Conservation (phyloP, 225 moss, liverwort and hornwort species). For the Bryoerythrophyllum caledonicum region DNA sequence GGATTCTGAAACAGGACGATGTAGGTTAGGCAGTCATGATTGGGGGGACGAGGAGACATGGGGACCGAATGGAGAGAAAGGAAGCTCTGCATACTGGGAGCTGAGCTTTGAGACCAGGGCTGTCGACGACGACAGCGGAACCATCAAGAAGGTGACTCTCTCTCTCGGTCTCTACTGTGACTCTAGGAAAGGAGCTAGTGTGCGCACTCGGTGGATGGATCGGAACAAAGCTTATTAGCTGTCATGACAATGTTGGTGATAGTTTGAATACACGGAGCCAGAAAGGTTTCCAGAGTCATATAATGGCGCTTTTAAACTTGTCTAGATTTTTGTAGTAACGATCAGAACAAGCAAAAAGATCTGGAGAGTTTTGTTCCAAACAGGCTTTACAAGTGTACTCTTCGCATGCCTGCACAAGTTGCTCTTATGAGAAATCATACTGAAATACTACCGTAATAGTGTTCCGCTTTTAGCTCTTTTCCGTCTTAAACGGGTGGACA, state of each 20-base stretch:
- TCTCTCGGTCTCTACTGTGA: constrained; percentile 3
- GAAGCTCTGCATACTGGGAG: constrained; percentile 50
- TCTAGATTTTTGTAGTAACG: background rate
- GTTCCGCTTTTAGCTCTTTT: background rate
- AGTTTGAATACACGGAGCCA: background rate
- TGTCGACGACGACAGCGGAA: constrained; percentile 32
- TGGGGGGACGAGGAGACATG: constrained; percentile 39
- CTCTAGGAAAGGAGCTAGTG: background rate
- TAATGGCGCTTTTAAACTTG: background rate
- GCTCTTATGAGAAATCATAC: background rate
- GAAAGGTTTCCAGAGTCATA: background rate
- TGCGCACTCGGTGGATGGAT: background rate
- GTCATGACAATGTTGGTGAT: background rate
- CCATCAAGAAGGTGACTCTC: constrained; percentile 46
- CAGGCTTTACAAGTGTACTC: background rate
- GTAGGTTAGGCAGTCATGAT: constrained; percentile 42
- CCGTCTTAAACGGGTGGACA: background rate
- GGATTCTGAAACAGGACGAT: constrained; percentile 20
- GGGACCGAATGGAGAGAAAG: constrained; percentile 51
- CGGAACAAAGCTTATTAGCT: no score
- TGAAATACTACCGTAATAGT: no score
- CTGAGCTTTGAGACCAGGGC: constrained; percentile 40
- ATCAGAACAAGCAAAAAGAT: background rate
- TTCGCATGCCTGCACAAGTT: constrained; percentile 1
- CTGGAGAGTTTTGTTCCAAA: background rate